phyloP scores from a whole-genome alignment of 345 rosid species.

The Salix arbutifolia region DNA sequence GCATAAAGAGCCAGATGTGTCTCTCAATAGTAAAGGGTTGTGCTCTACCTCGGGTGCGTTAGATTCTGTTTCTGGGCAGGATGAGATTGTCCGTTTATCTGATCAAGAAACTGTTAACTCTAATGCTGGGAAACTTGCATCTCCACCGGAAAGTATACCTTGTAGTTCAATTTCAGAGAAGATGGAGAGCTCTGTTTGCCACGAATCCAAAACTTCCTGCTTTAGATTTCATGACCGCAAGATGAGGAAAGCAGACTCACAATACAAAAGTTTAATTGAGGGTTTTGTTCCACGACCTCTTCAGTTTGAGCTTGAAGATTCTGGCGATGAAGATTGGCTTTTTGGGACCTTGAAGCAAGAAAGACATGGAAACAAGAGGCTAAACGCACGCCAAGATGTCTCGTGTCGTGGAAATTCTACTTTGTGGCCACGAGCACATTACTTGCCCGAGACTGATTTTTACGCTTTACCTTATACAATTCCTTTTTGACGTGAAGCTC shows the following conservation, averaged over 20 bases:
- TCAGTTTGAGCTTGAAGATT: neutral
- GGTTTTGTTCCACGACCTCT: slow-evolving; percentile 41
- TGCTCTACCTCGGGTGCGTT: slow-evolving; percentile 23
- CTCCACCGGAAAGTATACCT: neutral
- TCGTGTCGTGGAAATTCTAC: neutral
- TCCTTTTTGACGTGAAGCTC: slow-evolving; percentile 34
- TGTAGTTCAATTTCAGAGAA: neutral
- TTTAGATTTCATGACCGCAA: neutral
- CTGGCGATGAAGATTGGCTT: slow-evolving; percentile 55
- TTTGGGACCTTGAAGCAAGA: slow-evolving; percentile 18
- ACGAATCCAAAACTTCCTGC: neutral
- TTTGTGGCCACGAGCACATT: slow-evolving; percentile 39
- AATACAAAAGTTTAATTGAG: slow-evolving; percentile 35
- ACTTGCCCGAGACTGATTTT: slow-evolving; percentile 41
- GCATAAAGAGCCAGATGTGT: slow-evolving; percentile 6
- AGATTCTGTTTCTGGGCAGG: neutral
- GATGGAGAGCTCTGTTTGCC: neutral
- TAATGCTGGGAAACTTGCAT: neutral
- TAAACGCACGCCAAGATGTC: slow-evolving; percentile 5
- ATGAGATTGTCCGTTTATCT: neutral
- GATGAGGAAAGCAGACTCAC: slow-evolving; percentile 14
- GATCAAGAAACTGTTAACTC: neutral
- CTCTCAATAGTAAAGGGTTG: neutral
- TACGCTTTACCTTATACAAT: slow-evolving; percentile 57
- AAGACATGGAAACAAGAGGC: neutral